Evolutionary conservation across 768 basidiomycete species (phyloP), one percentile per base, ranked within the genome.

Genomic region (Amylocystis lapponica): DNA sequence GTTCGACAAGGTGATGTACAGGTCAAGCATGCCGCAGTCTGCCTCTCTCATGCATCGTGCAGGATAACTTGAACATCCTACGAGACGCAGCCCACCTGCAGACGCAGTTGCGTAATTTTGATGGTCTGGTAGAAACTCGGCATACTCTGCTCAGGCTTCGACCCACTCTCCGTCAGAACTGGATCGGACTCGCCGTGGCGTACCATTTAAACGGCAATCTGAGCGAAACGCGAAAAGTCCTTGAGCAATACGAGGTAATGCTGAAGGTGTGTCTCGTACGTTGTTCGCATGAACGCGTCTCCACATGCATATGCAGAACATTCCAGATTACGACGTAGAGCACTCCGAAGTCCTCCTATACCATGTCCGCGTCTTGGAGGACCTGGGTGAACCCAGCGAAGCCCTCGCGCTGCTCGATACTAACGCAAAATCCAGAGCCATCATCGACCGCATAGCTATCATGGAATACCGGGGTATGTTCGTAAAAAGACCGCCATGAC

Each of bases 11-110:
- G 94, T 95, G 55, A 46, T n/a, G n/a, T n/a, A n/a, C n/a, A n/a
- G n/a, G n/a, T n/a, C n/a, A n/a, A n/a, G n/a, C n/a, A n/a, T n/a
- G n/a, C 29, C 10, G 29, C 10, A 31, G 29, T 27, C 5, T 42
- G 21, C 32, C 51, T 19, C 47, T 47, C 22, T 21, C 27, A 26
- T 17, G 9, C 5, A n/a, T n/a, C n/a, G n/a, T n/a, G n/a, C 41
- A 96, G 94, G 92, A 97, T 55, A 96, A 96, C 59, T 66, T 96
- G 56, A 95, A 95, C 62, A 84, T 99, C 52, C 65, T 99, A 20
- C 82, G 89, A 33, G 96, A 98, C 62, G 77, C 90, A 0, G 90
- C 94, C 6, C 78, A 86, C 37, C 74, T 99, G 9, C 89, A 93
- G 56, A 81, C 90, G 0, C 94, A 97, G 49, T 75, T 92, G 11